Evolutionary conservation across 2,329 filamentous ascomycete species (phyloP).

Genomic region (Blastomyces emzantsi): DNA sequence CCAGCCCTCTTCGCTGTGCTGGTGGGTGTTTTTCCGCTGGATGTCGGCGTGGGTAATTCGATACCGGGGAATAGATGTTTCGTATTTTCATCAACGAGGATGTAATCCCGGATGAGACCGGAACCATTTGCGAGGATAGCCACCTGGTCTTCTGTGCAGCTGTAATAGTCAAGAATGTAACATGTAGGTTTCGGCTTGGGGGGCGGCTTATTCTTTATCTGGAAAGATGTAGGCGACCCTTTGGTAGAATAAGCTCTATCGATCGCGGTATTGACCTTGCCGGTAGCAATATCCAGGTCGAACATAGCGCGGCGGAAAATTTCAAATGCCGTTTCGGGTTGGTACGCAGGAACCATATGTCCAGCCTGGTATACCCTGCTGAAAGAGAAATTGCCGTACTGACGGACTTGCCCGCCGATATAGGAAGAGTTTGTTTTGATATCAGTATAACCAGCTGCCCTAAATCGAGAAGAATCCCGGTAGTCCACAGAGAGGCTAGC

Average conservation of each 20-base stretch:
- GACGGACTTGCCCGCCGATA: slow-evolving; percentile 34
- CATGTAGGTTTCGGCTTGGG: slow-evolving; percentile 5
- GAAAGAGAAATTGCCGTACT: slow-evolving; percentile 36
- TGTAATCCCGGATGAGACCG: slow-evolving; percentile 40
- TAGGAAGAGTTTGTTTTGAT: slow-evolving; percentile 26
- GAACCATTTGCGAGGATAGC: slow-evolving; percentile 37
- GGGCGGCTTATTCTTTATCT: slow-evolving; percentile 22
- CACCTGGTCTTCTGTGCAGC: slow-evolving; percentile 40
- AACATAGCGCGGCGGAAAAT: slow-evolving; percentile 47
- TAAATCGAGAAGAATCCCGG: slow-evolving; percentile 32
- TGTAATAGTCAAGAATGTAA: slow-evolving; percentile 32
- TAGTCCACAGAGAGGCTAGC: slow-evolving; percentile 40
- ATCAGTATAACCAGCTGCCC: slow-evolving; percentile 35
- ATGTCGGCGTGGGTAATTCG: slow-evolving; percentile 24
- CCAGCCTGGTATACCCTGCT: slow-evolving; percentile 29
- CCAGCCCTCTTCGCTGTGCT: neutral
- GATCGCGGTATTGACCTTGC: slow-evolving; percentile 35
- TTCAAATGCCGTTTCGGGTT: slow-evolving; percentile 46
- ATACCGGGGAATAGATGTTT: slow-evolving; percentile 3
- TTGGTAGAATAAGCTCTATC: slow-evolving; percentile 17
- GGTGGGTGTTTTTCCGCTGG: slow-evolving; percentile 48
- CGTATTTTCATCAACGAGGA: slow-evolving; percentile 29
- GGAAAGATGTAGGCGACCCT: neutral
- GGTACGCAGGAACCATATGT: slow-evolving; percentile 42
- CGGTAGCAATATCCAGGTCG: slow-evolving; percentile 48